Evolutionary conservation across 192 early-diverging fungal species (phyloP).

Genomic region (Gonapodya prolifera): DNA sequence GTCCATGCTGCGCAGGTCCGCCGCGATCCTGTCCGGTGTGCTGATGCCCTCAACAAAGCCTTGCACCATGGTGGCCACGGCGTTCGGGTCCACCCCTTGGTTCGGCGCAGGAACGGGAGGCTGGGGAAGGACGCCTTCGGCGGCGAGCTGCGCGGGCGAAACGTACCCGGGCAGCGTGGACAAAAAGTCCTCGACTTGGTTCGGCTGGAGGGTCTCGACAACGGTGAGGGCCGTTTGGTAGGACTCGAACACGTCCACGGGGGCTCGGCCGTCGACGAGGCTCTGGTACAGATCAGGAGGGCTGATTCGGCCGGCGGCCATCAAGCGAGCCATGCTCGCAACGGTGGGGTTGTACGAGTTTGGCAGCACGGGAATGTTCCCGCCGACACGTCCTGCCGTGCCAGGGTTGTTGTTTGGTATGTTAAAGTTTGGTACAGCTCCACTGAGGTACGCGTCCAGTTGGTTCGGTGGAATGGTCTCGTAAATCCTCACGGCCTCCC

Average conservation of each 20-base stretch:
- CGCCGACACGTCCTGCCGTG: background rate
- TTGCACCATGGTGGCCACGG: background rate
- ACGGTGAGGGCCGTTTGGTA: background rate
- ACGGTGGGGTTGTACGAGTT: background rate
- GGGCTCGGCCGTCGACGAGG: background rate
- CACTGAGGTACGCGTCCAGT: background rate
- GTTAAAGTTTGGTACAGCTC: too few relatives aligned
- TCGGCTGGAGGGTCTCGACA: background rate
- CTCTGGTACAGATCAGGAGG: background rate
- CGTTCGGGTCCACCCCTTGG: background rate
- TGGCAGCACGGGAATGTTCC: background rate
- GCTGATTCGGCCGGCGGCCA: background rate
- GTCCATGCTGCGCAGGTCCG: background rate
- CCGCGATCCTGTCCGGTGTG: background rate
- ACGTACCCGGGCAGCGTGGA: background rate
- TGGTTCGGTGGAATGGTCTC: background rate
- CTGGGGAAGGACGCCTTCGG: background rate
- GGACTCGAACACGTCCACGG: background rate
- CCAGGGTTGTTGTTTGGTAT: too few relatives aligned
- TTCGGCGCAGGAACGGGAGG: background rate
- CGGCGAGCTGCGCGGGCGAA: background rate
- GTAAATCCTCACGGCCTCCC: background rate
- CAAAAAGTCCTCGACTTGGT: background rate
- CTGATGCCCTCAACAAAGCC: background rate
- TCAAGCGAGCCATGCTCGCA: background rate